A percentile compares a stretch with the other conserved stretches of the same genome.
Evolutionary conservation across 1,284 basidiomycete species (phyloP).

Genomic region (Volvariella volvacea): DNA sequence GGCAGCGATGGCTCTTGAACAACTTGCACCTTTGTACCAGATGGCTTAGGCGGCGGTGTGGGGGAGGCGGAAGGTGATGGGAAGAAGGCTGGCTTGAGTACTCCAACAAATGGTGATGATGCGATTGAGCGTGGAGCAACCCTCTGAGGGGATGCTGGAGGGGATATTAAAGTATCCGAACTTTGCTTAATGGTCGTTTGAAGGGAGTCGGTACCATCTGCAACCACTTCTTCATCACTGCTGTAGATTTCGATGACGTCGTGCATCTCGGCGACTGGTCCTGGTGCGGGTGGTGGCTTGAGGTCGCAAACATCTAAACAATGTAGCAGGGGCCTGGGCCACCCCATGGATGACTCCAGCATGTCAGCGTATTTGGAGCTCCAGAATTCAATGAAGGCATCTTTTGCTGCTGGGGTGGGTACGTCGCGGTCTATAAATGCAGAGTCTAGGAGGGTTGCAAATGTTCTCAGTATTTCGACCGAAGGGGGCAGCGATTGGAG

Average conservation of each 20-base stretch:
- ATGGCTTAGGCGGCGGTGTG: not conserved
- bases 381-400: slow-evolving; percentile 59
- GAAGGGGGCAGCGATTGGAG: slow-evolving; percentile 38
- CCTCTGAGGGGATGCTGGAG: no score
- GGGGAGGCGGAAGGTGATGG: slow-evolving; percentile 3
- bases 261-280: not conserved
- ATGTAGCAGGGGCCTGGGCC: slow-evolving; percentile 40
- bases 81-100: slow-evolving; percentile 2
- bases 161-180: no score
- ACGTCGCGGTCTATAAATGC: slow-evolving; percentile 43
- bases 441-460: slow-evolving; percentile 46
- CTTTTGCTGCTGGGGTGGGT: slow-evolving; percentile 23
- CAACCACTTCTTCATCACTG: no score
- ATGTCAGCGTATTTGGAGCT: slow-evolving; percentile 31
- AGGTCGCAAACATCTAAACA: slow-evolving; percentile 21
- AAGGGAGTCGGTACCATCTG: no score
- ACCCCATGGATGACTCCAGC: slow-evolving; percentile 36
- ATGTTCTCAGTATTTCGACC: slow-evolving; percentile 29
- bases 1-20: no score
- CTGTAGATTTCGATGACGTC: no score
- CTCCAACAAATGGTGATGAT: not conserved
- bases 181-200: no score
- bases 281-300: slow-evolving; percentile 11
- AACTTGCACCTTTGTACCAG: not conserved
- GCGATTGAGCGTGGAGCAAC: no score